These are phyloP conservation scores for Gnetum montanum DNA, from an alignment of 75 land plant species.

Conservation along the genomic window DNA sequence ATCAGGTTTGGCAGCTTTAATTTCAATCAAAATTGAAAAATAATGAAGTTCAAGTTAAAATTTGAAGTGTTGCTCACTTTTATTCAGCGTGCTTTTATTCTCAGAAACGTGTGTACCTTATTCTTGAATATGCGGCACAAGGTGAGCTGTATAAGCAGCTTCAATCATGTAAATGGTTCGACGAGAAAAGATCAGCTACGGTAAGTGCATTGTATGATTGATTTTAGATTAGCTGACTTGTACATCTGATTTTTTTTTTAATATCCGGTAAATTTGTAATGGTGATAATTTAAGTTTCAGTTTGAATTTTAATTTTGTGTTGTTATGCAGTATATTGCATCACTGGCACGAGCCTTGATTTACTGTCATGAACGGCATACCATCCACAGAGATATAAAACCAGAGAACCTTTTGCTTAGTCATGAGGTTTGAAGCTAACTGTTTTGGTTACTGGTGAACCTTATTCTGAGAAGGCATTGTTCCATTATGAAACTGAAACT, in stretches of 20 bases:
- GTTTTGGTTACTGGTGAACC: no score
- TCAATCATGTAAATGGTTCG: constrained; percentile 69
- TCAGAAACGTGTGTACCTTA: constrained; percentile 44
- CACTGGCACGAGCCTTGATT: constrained; percentile 73
- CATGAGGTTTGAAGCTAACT: no score
- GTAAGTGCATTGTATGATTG: no score
- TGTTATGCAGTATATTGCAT: constrained; percentile 66
- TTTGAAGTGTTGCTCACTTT: not conserved
- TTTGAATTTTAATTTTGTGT: constrained; percentile 6
- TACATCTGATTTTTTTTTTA: no score
- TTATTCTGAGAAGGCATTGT: no score
- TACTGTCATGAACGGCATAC: constrained; percentile 89
- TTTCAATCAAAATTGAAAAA: not conserved
- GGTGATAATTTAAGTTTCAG: no score
- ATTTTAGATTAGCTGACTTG: no score
- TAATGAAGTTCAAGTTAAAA: no score
- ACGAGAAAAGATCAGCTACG: constrained; percentile 74
- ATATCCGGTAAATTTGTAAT: no score
- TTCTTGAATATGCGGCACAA: constrained; percentile 77
- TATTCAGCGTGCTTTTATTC: not conserved
- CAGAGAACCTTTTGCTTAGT: constrained; percentile 83
- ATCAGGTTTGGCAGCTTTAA: constrained; percentile 43
- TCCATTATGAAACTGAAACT: no score
- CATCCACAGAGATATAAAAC: constrained; percentile 91
- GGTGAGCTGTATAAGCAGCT: constrained; percentile 86